Percentiles rank a stretch among this genome's conserved stretches.
Conservation (phyloP, 2,329 filamentous ascomycete species). For the Cladorrhinum sp. region DNA sequence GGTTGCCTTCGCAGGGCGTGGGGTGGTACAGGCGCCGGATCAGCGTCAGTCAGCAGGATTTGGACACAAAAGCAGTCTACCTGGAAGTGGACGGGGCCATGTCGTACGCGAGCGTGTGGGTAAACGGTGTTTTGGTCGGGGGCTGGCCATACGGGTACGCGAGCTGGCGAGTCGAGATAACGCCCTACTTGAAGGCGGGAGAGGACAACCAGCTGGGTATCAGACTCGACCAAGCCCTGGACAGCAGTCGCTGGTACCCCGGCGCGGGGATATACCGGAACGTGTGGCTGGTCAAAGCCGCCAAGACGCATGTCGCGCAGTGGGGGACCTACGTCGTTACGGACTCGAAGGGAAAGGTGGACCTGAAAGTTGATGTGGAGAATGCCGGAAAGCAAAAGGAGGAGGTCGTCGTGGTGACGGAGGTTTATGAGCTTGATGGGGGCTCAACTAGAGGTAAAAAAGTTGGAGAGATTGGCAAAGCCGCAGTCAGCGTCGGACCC, state of each 20-base stretch:
- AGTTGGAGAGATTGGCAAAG: slow-evolving; percentile 35
- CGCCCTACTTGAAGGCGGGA: slow-evolving; percentile 38
- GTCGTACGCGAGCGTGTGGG: slow-evolving; percentile 51
- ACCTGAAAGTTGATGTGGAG: slow-evolving; percentile 44
- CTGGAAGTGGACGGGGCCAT: slow-evolving; percentile 51
- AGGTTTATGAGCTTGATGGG: slow-evolving; percentile 38
- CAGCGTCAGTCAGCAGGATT: not conserved
- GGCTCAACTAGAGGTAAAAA: slow-evolving; percentile 30
- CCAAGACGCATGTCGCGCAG: slow-evolving; percentile 46
- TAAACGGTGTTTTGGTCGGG: slow-evolving; percentile 48
- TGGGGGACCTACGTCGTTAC: slow-evolving; percentile 50
- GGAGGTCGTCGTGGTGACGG: slow-evolving; percentile 40
- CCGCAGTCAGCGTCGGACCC: slow-evolving; percentile 26
- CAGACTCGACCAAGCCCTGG: slow-evolving; percentile 47
- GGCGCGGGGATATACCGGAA: slow-evolving; percentile 54
- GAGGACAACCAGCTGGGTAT: slow-evolving; percentile 48
- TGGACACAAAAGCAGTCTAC: slow-evolving; percentile 36
- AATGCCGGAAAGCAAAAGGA: slow-evolving; percentile 37
- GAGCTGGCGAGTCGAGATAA: slow-evolving; percentile 51
- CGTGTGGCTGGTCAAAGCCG: slow-evolving; percentile 51
- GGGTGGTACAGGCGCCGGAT: slow-evolving; percentile 41
- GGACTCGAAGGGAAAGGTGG: slow-evolving; percentile 41
- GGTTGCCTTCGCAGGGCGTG: slow-evolving; percentile 47
- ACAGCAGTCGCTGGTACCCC: slow-evolving; percentile 53
- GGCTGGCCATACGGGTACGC: slow-evolving; percentile 53